phyloP scores from a whole-genome alignment of 2,329 filamentous ascomycete species.

The Diplodia sapinea region DNA sequence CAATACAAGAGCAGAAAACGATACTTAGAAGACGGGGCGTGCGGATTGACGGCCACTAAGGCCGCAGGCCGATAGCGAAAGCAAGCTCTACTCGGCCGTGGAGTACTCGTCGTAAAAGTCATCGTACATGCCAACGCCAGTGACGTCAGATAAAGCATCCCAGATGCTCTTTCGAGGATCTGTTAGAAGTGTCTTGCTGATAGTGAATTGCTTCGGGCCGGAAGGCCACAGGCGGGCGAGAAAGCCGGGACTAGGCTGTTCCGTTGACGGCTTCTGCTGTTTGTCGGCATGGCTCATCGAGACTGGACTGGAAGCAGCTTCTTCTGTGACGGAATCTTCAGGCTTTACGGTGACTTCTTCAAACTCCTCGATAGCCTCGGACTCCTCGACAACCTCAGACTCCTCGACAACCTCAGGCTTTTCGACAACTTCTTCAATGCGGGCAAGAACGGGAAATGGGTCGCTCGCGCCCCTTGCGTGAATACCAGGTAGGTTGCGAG shows the following conservation, averaged over 20 bases:
- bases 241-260: constrained; percentile 10
- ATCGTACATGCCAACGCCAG: constrained; percentile 27
- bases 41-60: neutral
- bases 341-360: neutral
- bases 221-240: constrained; percentile 13
- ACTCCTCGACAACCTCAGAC: neutral
- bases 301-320: neutral
- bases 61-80: neutral
- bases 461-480: constrained; percentile 12
- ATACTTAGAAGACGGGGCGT: neutral
- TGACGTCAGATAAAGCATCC: constrained; percentile 24
- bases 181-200: neutral
- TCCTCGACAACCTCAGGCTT: neutral
- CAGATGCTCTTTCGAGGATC: constrained; percentile 29
- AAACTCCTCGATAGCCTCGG: neutral
- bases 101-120: constrained; percentile 28
- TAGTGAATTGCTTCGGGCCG: constrained; percentile 10
- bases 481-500: neutral
- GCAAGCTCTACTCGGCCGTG: neutral
- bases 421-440: neutral
- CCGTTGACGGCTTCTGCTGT: neutral
- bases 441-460: neutral
- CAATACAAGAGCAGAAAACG: constrained; percentile 24
- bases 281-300: neutral
- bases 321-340: neutral